Conservation (phyloP, 768 basidiomycete genomes). For the Tremella fuciformis region DNA sequence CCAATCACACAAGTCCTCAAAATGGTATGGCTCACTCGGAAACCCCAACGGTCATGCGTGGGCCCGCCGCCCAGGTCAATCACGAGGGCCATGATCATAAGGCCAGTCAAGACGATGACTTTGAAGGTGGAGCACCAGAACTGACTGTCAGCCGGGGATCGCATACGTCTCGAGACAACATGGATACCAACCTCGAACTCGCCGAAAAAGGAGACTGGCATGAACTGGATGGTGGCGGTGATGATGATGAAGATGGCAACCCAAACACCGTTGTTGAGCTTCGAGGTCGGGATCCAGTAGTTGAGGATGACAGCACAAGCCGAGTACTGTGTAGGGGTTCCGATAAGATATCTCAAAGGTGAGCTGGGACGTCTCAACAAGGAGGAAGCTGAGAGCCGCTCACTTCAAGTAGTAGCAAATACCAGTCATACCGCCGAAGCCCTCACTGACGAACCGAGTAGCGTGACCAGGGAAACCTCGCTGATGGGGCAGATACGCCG, state of each 20-base stretch:
- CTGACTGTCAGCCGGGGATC: not conserved
- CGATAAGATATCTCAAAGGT: slow-evolving; percentile 7
- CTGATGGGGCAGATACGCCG: slow-evolving; percentile 13
- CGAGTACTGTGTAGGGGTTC: slow-evolving; percentile 13
- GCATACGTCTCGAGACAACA: not conserved
- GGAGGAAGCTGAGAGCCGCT: not conserved
- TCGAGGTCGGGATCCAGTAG: slow-evolving; percentile 23
- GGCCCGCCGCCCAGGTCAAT: slow-evolving; percentile 34
- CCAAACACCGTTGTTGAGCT: slow-evolving; percentile 28
- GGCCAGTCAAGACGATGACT: slow-evolving; percentile 31
- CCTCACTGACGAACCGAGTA: slow-evolving; percentile 11
- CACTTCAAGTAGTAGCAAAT: slow-evolving; percentile 7
- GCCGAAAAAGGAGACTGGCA: slow-evolving; percentile 16
- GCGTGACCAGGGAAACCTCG: slow-evolving; percentile 14
- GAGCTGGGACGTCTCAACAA: slow-evolving; percentile 61
- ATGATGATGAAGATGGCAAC: slow-evolving; percentile 27
- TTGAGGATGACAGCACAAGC: slow-evolving; percentile 27
- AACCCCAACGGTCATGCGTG: slow-evolving; percentile 27
- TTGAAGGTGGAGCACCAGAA: slow-evolving; percentile 27
- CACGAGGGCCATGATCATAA: slow-evolving; percentile 41
- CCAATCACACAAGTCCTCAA: not conserved
- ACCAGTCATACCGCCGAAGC: slow-evolving; percentile 15
- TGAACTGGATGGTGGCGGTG: slow-evolving; percentile 15
- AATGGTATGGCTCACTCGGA: slow-evolving; percentile 11
- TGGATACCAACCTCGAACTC: slow-evolving; percentile 11